Conservation (phyloP, 352 stramenopile species). For the Peronospora belbahrii region DNA sequence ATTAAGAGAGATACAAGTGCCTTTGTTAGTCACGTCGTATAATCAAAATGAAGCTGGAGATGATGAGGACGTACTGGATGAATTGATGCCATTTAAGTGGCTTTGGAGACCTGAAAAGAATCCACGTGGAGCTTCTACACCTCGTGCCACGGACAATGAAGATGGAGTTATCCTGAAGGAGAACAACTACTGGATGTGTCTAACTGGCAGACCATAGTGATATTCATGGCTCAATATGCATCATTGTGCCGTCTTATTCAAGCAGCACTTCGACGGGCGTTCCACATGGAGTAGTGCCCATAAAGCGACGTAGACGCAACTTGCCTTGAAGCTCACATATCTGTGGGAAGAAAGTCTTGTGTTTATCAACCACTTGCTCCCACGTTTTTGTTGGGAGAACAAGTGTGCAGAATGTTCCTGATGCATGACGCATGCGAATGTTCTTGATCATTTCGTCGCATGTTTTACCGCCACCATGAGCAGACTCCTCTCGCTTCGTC, state of each 20-base stretch:
- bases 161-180: conserved; percentile 55
- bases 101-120: conserved; percentile 75
- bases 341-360: conserved; percentile 33
- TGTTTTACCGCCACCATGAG: conserved; percentile 64
- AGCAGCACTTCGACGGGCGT: conserved; percentile 36
- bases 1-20: conserved; percentile 41
- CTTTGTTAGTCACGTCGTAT: conserved; percentile 79
- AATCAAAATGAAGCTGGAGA: conserved; percentile 75
- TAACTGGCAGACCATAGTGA: conserved; percentile 25
- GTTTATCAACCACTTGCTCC: conserved; percentile 33
- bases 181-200: conserved; percentile 82
- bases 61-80: conserved; percentile 69
- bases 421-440: conserved; percentile 82
- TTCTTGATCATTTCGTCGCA: conserved; percentile 78
- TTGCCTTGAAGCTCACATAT: conserved; percentile 41
- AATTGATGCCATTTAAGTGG: conserved; percentile 41
- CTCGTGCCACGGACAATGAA: conserved; percentile 49
- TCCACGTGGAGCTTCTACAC: conserved; percentile 30
- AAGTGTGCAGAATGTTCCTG: conserved; percentile 69
- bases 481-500: conserved; percentile 48
- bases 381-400: conserved; percentile 45
- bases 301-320: conserved; percentile 47
- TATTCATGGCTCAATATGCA: background rate
- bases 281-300: conserved; percentile 42
- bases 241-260: too few species aligned